These are phyloP conservation scores for Suillus luteus DNA, from an alignment of 768 basidiomycete species.

Conservation along the genomic window DNA sequence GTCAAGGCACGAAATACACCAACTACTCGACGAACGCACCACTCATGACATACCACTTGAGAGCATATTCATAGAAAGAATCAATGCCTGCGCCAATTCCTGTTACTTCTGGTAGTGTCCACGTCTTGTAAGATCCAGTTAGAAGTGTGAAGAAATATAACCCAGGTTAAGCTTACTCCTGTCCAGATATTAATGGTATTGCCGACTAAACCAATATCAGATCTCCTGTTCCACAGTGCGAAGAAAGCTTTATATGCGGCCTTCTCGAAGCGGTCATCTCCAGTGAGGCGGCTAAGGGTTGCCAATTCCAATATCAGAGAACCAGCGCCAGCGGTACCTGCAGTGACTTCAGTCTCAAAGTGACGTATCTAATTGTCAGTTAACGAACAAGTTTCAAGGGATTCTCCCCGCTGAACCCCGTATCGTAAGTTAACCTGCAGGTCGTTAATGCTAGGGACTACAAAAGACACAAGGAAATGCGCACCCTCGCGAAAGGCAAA, in stretches of 20 bases:
- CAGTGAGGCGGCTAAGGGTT: conserved; percentile 88
- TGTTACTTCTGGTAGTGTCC: conserved; percentile 75
- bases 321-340: conserved; percentile 91
- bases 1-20: conserved; percentile 22
- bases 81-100: conserved; percentile 95
- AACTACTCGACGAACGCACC: conserved; percentile 42
- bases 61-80: conserved; percentile 92
- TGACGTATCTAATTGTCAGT: background rate
- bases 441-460: conserved; percentile 2
- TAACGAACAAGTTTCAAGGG: conserved; percentile 78
- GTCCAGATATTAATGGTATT: conserved; percentile 86
- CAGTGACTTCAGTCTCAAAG: conserved; percentile 14
- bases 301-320: conserved; percentile 93
- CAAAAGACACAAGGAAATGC: conserved; percentile 14
- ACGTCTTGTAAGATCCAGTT: conserved; percentile 42
- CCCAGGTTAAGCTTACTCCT: conserved; percentile 55
- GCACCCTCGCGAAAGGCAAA: conserved; percentile 86
- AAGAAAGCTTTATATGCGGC: conserved; percentile 90
- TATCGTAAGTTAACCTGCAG: conserved; percentile 78
- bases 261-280: conserved; percentile 87
- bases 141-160: conserved; percentile 3
- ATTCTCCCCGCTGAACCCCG: conserved; percentile 77
- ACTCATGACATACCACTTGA: conserved; percentile 90
- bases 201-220: conserved; percentile 81
- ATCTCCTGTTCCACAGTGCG: conserved; percentile 90